Conservation (phyloP, 352 stramenopile species). For the Pilasporangium apinafurcum region DNA sequence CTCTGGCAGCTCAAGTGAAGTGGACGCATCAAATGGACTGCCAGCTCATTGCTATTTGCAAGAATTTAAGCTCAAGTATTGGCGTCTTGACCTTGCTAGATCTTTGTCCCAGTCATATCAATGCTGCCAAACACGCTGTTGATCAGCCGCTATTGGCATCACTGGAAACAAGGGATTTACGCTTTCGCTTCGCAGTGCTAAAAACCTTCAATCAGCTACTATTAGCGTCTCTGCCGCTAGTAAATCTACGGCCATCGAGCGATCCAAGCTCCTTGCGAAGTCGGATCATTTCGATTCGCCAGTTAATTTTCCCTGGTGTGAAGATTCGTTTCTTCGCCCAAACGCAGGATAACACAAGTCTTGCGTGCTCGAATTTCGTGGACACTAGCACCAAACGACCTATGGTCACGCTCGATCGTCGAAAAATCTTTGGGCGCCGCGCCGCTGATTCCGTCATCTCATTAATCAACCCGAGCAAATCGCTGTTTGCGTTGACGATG, state of each 20-base stretch:
- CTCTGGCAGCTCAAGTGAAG: slow-evolving; percentile 39
- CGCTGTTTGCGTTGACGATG: slow-evolving; percentile 66
- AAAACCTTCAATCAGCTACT: slow-evolving; percentile 56
- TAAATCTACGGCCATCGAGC: slow-evolving; percentile 49
- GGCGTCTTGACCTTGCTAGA: slow-evolving; percentile 57
- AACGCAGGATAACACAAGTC: slow-evolving; percentile 61
- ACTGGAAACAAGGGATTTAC: slow-evolving; percentile 51
- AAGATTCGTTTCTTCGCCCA: slow-evolving; percentile 73
- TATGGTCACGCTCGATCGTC: slow-evolving; percentile 62
- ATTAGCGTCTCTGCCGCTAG: slow-evolving; percentile 44
- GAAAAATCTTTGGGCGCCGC: slow-evolving; percentile 36
- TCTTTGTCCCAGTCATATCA: slow-evolving; percentile 58
- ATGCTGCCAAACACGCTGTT: slow-evolving; percentile 8
- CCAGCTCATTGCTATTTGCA: slow-evolving; percentile 46
- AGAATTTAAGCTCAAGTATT: slow-evolving; percentile 31
- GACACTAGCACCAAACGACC: slow-evolving; percentile 48
- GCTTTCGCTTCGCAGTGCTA: slow-evolving; percentile 49
- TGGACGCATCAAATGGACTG: slow-evolving; percentile 75
- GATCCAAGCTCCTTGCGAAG: slow-evolving; percentile 43
- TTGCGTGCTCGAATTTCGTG: slow-evolving; percentile 34
- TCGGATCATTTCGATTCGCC: slow-evolving; percentile 46
- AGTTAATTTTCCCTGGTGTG: slow-evolving; percentile 65
- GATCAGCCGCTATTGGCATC: slow-evolving; percentile 28
- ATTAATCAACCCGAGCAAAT: slow-evolving; percentile 40
- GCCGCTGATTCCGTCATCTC: slow-evolving; percentile 7